Evolutionary conservation across 2,329 filamentous ascomycete genomes (phyloP).

Genomic region (Hypomyces rosellus): DNA sequence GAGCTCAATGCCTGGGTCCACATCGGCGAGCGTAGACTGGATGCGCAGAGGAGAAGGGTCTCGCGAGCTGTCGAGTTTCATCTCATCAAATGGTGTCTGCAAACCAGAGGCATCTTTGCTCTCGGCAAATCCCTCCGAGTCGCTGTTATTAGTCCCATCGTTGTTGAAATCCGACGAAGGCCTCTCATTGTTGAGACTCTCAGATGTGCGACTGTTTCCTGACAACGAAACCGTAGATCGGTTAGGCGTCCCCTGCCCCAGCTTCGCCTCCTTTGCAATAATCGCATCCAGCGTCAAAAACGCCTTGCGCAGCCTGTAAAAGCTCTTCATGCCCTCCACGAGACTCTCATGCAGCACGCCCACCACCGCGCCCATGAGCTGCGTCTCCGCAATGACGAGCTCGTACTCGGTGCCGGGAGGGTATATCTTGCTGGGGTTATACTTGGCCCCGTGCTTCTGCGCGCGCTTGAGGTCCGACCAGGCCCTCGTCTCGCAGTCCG

Average conservation of each 20-base stretch:
- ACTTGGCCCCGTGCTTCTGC: conserved; percentile 50
- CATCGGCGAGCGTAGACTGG: conserved; percentile 34
- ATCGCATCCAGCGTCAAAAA: conserved; percentile 77
- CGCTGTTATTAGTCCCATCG: conserved; percentile 7
- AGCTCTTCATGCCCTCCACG: conserved; percentile 83
- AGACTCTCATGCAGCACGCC: conserved; percentile 87
- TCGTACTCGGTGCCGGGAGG: conserved; percentile 81
- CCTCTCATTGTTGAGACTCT: conserved; percentile 15
- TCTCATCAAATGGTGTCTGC: conserved; percentile 33
- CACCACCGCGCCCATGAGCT: conserved; percentile 84
- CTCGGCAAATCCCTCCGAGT: conserved; percentile 42
- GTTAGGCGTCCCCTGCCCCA: conserved; percentile 14
- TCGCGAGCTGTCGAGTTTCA: conserved; percentile 9
- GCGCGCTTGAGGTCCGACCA: conserved; percentile 71
- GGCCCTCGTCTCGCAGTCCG: conserved; percentile 69
- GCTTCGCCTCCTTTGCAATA: conserved; percentile 62
- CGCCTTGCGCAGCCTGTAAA: conserved; percentile 87
- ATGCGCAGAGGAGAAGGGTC: conserved; percentile 16
- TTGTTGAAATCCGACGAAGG: conserved; percentile 21
- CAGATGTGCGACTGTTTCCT: too few relatives aligned
- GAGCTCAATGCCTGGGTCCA: conserved; percentile 55
- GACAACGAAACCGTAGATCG: conserved; percentile 4
- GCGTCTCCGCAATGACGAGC: conserved; percentile 74
- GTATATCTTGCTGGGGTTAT: conserved; percentile 51
- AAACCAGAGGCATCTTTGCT: conserved; percentile 43